Evolutionary conservation across 306 rosid genomes (phyloP), one percentile per base, ranked within the genome.

Genomic region (Pyrus bretschneideri): DNA sequence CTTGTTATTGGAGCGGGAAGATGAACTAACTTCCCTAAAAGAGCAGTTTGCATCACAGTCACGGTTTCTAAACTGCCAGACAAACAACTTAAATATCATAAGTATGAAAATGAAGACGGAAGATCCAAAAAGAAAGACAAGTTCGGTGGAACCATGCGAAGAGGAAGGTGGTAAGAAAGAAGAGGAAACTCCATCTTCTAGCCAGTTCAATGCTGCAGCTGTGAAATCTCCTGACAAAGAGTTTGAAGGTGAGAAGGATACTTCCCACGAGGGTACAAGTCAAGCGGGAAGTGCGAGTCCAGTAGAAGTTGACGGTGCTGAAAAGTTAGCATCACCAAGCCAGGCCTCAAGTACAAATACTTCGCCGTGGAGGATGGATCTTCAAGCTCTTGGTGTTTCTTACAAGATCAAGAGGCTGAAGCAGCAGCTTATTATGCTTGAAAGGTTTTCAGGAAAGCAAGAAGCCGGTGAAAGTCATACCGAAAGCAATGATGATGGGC

Each of bases 331-430:
- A 38, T 77, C 78, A 29, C 71, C 78, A 12, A 45, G 63, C 23
- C 74, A 72, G 27, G 74, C 76, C 46, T 73, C 67, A 51, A 80
- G 71, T 62, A 74, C 74, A 70, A 76, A 70, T 61, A 81, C 60
- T 64, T 45, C 87, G 22, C 78, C 18, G 72, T 90, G 96, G 97
- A 90, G 89, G 85, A 88, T 95, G 93, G 98, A 95, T 81, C 89
- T 95, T 51, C 94, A 92, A 79, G 96, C 97, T 74, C 93, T 94
- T 76, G 96, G 97, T 70, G 87, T 92, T 66, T 89, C 96, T 65
- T 95, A 85, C 93, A 95, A 95, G 82, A 89, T 95, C 85, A 95
- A 95, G 84, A 89, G 98, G 84, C 86, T 95, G 71, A 95, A 90
- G 77, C 98, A 95, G 78, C 96, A 94, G 77, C 94, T 94, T 76